Evolutionary conservation across 2,329 filamentous ascomycete genomes (phyloP).

Genomic region (Talaromyces amestolkiae): DNA sequence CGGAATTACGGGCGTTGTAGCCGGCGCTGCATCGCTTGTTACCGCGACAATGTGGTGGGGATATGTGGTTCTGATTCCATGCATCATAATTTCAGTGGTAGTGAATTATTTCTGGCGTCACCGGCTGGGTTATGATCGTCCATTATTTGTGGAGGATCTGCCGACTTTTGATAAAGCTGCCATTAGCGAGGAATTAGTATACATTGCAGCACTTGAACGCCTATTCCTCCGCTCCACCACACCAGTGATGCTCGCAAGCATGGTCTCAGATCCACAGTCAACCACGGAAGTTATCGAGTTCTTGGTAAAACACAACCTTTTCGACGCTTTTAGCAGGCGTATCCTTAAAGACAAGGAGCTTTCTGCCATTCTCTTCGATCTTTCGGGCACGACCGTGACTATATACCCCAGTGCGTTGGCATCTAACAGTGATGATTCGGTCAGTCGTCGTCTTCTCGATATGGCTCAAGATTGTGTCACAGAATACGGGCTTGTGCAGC

Average conservation of each 20-base stretch:
- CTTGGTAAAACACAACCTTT: neutral
- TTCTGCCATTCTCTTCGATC: neutral
- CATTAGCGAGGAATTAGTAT: neutral
- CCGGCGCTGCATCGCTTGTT: constrained; percentile 51
- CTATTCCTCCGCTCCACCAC: neutral
- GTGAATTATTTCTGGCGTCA: constrained; percentile 53
- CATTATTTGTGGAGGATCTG: neutral
- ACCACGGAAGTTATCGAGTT: neutral
- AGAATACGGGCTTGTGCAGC: neutral
- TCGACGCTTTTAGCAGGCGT: constrained; percentile 7
- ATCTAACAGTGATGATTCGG: neutral
- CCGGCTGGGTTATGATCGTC: constrained; percentile 49
- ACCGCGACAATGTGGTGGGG: constrained; percentile 54
- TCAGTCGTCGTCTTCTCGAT: neutral
- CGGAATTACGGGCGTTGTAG: constrained; percentile 48
- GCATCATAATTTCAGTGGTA: constrained; percentile 47
- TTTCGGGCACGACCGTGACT: neutral
- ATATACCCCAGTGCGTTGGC: neutral
- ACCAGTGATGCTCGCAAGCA: neutral
- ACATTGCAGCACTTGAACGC: neutral
- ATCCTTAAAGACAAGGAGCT: neutral
- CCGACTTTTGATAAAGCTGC: neutral
- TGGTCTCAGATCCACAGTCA: neutral
- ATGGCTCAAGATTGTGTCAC: neutral
- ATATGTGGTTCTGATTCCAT: constrained; percentile 53